Base-by-base conservation (phyloP, 345 rosid species). In the Eucalyptus guilfoylei region DNA sequence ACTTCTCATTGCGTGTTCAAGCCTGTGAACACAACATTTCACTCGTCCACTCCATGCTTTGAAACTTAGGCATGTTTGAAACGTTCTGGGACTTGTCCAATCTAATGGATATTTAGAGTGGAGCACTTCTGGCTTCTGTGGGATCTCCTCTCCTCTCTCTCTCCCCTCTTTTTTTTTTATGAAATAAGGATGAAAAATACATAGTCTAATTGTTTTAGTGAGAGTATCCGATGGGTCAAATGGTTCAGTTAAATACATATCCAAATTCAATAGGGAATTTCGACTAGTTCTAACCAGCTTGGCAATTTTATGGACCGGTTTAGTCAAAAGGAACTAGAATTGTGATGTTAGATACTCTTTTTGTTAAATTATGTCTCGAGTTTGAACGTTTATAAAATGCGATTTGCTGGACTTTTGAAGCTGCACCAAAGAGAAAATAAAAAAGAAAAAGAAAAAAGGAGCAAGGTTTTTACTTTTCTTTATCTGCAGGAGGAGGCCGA, bases 91-190 rank as follows among this genome's bases (percentile, higher is more conserved):
- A 21, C 24, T 1, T 37, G 10, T 1, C 21, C 11, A 19, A 72
- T 6, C 21, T 37, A 17, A 2, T 23, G 24, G 83, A 40, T 19
- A 52, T 52, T 52, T 52, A 32, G 24, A 15, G 11, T 52, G 76
- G 40, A 67, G 6, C 21, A 10, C 28, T 34, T 72, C 81, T 10
- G 42, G 58, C 58, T 1, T 52, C 58, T 52, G 58, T 76, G 45
- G 8, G 28, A 21, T 37, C 24, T 76, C 83, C 23, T 19, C 42
- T 42, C 40, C 45, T 72, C 45, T 52, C 58, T 49, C 50, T 52
- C 24, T 52, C 58, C 7, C 81, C 6, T 5, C 12, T 0, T 0
- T 1, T 9, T 32, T 21, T 72, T 37, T 5, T 17, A 76, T 37
- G 13, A 19, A 76, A 76, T 11, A 10, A 76, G 47, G 83, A 37